A percentile compares a stretch with the other conserved stretches of the same genome.
phyloP scores from a whole-genome alignment of 2,329 filamentous ascomycete genomes.

The Talaromyces sp. region DNA sequence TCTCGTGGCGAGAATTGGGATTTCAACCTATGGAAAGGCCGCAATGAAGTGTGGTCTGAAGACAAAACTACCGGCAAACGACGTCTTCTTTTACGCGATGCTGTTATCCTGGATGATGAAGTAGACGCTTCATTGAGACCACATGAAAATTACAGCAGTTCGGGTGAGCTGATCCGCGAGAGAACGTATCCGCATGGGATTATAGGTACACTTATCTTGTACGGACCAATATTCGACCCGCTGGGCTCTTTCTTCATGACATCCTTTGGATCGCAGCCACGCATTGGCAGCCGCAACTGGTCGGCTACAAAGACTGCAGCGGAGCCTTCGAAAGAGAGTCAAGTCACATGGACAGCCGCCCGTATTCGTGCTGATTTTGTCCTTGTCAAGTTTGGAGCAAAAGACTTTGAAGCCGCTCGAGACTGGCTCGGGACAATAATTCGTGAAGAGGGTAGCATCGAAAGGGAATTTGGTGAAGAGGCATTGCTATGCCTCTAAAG shows the following conservation, averaged over 20 bases:
- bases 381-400: slow-evolving; percentile 84
- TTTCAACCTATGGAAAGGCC: slow-evolving; percentile 70
- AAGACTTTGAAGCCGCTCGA: slow-evolving; percentile 73
- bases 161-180: slow-evolving; percentile 27
- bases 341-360: slow-evolving; percentile 77
- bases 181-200: slow-evolving; percentile 73
- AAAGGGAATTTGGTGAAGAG: slow-evolving; percentile 70
- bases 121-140: slow-evolving; percentile 19
- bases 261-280: slow-evolving; percentile 72
- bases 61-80: slow-evolving; percentile 37
- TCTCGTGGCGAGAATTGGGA: slow-evolving; percentile 89
- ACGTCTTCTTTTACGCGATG: slow-evolving; percentile 77
- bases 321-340: slow-evolving; percentile 38
- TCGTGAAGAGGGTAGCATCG: slow-evolving; percentile 66
- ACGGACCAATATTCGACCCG: slow-evolving; percentile 63
- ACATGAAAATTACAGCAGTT: background rate
- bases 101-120: slow-evolving; percentile 66
- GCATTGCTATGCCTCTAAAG: slow-evolving; percentile 66
- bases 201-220: slow-evolving; percentile 79
- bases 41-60: slow-evolving; percentile 68
- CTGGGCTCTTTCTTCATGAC: slow-evolving; percentile 71
- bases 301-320: slow-evolving; percentile 22
- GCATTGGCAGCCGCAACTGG: slow-evolving; percentile 81
- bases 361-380: slow-evolving; percentile 71
- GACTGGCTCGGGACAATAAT: slow-evolving; percentile 77